Base-by-base conservation (phyloP, 2,329 filamentous ascomycete genomes). In the Sordariomycetes sp. region DNA sequence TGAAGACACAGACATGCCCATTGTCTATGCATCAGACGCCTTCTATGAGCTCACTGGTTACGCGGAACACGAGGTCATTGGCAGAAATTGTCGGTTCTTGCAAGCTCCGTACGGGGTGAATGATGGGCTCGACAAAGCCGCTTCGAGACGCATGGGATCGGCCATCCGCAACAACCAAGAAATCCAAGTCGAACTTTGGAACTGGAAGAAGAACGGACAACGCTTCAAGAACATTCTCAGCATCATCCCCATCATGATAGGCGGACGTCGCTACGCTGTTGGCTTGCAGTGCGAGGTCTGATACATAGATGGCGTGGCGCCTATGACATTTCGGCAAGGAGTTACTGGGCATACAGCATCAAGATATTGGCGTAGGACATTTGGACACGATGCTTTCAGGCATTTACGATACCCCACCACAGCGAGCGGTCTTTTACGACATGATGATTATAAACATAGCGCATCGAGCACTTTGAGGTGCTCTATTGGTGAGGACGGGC, bases 31-130 rank as follows among this genome's bases (percentile, higher is more conserved):
- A 43, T 90, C 85, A 2, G 82, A 88, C 6, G 73, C 84, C 20
- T 94, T 93, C 52, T 72, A 78, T 46, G 65, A 79, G 6, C 61
- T 94, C 42, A 94, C 86, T 0, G 86, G 86, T 19, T 94, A 94
- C 55, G 72, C 72, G 2, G 68, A 72, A 40, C 63, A 72, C 38
- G 87, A 93, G 57, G 80, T 86, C 18, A 54, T 88, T 5, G 86
- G 86, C 10, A 68, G 72, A 30, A 94, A 94, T 54, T 93, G 86
- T 51, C 82, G 86, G 9, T 93, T 94, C 49, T 67, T 94, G 11
- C 87, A 94, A 50, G 74, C 74, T 0, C 84, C 85, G 2, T 21
- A 70, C 73, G 38, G 73, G 84, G 26, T 57, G 70, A 36, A 56
- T 19, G 21, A 17, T 21, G 21, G 20, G 19, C 29, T 27, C 20